phyloP scores from a whole-genome alignment of 2,329 filamentous ascomycete species.

The Apiospora koreana region DNA sequence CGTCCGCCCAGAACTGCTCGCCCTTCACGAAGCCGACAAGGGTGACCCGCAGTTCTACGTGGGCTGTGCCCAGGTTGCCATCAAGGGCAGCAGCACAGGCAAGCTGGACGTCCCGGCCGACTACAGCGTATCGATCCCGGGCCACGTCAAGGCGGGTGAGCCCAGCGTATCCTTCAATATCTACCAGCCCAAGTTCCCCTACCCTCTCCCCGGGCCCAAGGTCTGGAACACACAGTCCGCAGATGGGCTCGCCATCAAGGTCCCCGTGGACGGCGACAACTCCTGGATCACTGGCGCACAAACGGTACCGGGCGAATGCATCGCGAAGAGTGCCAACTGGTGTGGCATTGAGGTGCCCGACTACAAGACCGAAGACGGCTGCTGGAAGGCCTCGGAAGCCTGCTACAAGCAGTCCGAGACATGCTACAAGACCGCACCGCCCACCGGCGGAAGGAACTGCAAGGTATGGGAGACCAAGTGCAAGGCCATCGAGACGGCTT shows the following conservation, averaged over 20 bases:
- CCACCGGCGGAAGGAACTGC: constrained; percentile 63
- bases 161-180: constrained; percentile 65
- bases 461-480: constrained; percentile 65
- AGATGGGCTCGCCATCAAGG: constrained; percentile 27
- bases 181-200: constrained; percentile 57
- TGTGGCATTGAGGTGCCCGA: constrained; percentile 61
- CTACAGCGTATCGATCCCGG: constrained; percentile 64
- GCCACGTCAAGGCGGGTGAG: constrained; percentile 57
- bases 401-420: constrained; percentile 60
- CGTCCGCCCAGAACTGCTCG: constrained; percentile 69
- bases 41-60: constrained; percentile 72
- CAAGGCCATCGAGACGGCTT: constrained; percentile 44
- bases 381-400: constrained; percentile 56
- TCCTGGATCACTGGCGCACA: constrained; percentile 44
- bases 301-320: constrained; percentile 54
- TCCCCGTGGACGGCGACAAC: constrained; percentile 16
- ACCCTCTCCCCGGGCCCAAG: constrained; percentile 58
- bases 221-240: constrained; percentile 41
- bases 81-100: constrained; percentile 49
- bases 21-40: constrained; percentile 63
- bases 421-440: constrained; percentile 62
- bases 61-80: constrained; percentile 71
- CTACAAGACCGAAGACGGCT: constrained; percentile 57
- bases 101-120: constrained; percentile 47
- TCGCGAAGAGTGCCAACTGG: constrained; percentile 73